These are phyloP conservation scores for Parathielavia appendiculata DNA, from an alignment of 495 filamentous ascomycete genomes.

Conservation along the genomic window DNA sequence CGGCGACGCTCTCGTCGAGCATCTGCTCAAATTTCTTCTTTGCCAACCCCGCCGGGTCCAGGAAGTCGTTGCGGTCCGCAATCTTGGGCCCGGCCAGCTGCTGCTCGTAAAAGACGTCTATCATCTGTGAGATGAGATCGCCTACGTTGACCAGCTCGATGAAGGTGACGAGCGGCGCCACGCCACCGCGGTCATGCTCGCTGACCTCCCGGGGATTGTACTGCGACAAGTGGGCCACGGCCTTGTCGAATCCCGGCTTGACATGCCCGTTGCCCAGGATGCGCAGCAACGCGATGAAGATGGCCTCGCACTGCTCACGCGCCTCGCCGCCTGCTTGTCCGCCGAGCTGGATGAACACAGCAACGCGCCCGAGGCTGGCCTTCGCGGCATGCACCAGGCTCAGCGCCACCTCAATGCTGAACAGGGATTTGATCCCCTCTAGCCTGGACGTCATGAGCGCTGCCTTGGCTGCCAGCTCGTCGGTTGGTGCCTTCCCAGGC, in stretches of 20 bases:
- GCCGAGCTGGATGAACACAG: slow-evolving; percentile 72
- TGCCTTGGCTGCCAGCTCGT: slow-evolving; percentile 91
- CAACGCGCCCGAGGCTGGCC: slow-evolving; percentile 76
- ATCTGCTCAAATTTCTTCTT: slow-evolving; percentile 99
- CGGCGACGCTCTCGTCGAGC: slow-evolving; percentile 94
- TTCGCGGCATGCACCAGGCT: slow-evolving; percentile 88
- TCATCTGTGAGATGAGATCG: slow-evolving; percentile 97
- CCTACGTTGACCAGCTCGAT: slow-evolving; percentile 97
- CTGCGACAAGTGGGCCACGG: slow-evolving; percentile 80
- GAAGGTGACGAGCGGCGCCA: slow-evolving; percentile 91
- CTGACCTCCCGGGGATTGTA: slow-evolving; percentile 88
- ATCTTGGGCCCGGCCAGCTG: slow-evolving; percentile 79
- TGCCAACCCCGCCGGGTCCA: slow-evolving; percentile 83
- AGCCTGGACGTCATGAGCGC: slow-evolving; percentile 92
- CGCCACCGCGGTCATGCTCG: slow-evolving; percentile 62
- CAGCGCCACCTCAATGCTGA: slow-evolving; percentile 93
- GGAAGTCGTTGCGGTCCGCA: slow-evolving; percentile 87
- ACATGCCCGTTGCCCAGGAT: slow-evolving; percentile 84
- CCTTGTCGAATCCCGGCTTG: slow-evolving; percentile 83
- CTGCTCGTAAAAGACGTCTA: slow-evolving; percentile 98
- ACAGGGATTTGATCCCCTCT: slow-evolving; percentile 87
- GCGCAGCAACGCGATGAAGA: slow-evolving; percentile 79
- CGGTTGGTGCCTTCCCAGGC: slow-evolving; percentile 65
- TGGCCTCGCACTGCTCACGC: slow-evolving; percentile 82
- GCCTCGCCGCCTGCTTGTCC: slow-evolving; percentile 76